These are phyloP conservation scores for Euphorbia tirucalli DNA, from an alignment of 345 rosid genomes.

Conservation along the genomic window DNA sequence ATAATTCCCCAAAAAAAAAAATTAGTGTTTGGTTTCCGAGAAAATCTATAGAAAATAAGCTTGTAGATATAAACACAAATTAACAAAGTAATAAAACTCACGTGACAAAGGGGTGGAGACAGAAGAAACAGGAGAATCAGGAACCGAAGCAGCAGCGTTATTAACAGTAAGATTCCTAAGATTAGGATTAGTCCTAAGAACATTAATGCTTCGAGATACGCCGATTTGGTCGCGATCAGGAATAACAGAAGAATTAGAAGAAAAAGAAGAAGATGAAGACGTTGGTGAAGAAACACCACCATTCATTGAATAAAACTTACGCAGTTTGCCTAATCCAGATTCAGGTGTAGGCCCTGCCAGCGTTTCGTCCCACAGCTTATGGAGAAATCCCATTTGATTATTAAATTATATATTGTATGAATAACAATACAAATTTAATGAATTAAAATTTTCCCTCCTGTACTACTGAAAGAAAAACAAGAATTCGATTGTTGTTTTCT, in stretches of 20 bases:
- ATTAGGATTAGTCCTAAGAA: slow-evolving; percentile 38
- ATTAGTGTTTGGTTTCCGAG: too few species aligned
- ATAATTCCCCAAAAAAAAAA: neutral
- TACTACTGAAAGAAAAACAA: slow-evolving; percentile 4
- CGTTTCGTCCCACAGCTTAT: slow-evolving; percentile 94
- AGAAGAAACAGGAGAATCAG: slow-evolving; percentile 40
- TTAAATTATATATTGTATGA: too few species aligned
- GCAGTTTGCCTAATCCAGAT: slow-evolving; percentile 54
- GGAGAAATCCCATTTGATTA: slow-evolving; percentile 63
- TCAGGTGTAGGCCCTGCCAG: slow-evolving; percentile 90
- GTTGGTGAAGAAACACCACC: too few species aligned
- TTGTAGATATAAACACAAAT: too few species aligned
- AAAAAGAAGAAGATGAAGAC: too few species aligned
- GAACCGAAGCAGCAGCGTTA: slow-evolving; percentile 28
- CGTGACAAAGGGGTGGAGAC: slow-evolving; percentile 46
- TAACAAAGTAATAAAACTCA: slow-evolving; percentile 18
- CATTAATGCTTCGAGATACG: slow-evolving; percentile 61
- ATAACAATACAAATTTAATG: too few species aligned
- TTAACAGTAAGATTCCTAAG: slow-evolving; percentile 35
- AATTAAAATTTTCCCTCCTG: slow-evolving; percentile 22
- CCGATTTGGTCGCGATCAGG: neutral
- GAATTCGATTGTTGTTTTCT: neutral
- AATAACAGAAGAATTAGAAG: neutral
- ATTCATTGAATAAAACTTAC: slow-evolving; percentile 52
- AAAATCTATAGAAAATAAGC: too few species aligned